Evolutionary conservation across 73 alveolate species (phyloP), one percentile per base, ranked within the genome.

Genomic region (Effrenium voratum): DNA sequence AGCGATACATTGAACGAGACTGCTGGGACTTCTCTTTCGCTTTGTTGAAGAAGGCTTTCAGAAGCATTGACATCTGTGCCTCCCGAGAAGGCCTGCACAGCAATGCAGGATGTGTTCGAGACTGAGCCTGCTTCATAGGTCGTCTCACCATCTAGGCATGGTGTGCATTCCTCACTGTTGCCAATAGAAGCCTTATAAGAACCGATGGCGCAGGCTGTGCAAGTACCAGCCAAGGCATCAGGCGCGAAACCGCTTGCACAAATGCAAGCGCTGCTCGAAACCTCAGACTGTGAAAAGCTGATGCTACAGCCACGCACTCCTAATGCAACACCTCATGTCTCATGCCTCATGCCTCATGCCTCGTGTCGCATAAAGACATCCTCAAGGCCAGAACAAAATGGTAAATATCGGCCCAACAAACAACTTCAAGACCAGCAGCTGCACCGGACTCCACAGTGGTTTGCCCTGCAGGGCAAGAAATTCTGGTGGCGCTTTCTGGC

Each of bases 151-250:
- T 57, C 45, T 24, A 80, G 93, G 32, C 93, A 85, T 16, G 79
- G 50, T 19, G 73, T 43, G 93, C 93, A 85, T 22, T 79, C 45
- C n/a, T 85, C 93, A 30, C 4, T 15, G 80, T 85, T 85, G 81
- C 93, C 93, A 4, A 44, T 44, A 16, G 52, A 13, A 43, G 72
- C 24, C 66, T 85, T 85, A 80, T 85, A 85, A 28, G 93, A 52
- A 12, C 57, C 57, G 5, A n/a, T 12, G n/a, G 32, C 45, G 80
- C 93, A 85, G 16, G 72, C 93, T 46, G 46, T 41, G 45, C 93
- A 85, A 32, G 47, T 34, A 66, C 60, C 57, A 80, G 93, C 52
- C 16, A 80, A 47, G 55, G 49, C 59, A 44, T 34, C 93, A 22
- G 57, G 38, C 6, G 22, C 38, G 44, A 52, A 85, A 57, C 93